Percentiles rank a stretch among this genome's conserved stretches.
phyloP scores from a whole-genome alignment of 2,329 filamentous ascomycete species.

The Ophiosphaerella korrae region DNA sequence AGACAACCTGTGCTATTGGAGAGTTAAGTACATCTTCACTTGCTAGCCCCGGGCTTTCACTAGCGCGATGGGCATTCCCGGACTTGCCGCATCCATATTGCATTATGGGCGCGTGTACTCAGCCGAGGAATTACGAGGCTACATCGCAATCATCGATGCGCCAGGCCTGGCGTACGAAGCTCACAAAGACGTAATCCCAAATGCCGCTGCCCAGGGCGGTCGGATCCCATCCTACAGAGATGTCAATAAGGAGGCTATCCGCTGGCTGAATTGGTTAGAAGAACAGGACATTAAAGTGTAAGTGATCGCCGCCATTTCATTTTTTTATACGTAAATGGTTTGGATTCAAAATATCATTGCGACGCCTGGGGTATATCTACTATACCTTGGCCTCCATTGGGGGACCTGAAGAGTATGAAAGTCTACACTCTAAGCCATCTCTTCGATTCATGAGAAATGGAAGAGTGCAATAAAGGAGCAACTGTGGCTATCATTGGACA shows the following conservation, averaged over 20 bases:
- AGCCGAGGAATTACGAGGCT: conserved; percentile 27
- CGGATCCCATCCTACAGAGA: conserved; percentile 59
- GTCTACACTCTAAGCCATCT: no score
- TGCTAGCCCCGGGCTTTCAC: background rate
- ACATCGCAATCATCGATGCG: conserved; percentile 68
- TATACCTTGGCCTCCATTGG: no score
- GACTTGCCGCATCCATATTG: conserved; percentile 37
- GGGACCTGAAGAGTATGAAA: no score
- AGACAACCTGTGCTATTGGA: background rate
- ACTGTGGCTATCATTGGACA: no score
- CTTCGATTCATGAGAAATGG: no score
- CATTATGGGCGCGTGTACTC: conserved; percentile 36
- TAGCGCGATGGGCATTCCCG: conserved; percentile 42
- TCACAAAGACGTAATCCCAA: conserved; percentile 55
- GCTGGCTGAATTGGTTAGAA: conserved; percentile 67
- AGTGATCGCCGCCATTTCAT: conserved; percentile 27
- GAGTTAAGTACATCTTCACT: background rate
- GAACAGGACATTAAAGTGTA: conserved; percentile 67
- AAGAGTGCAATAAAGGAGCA: no score
- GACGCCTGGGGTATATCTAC: background rate
- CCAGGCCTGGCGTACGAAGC: conserved; percentile 79
- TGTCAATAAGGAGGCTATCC: conserved; percentile 59
- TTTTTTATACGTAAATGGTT: no score
- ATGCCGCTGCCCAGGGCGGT: conserved; percentile 28
- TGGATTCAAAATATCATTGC: background rate